Evolutionary conservation across 352 stramenopile species (phyloP), one percentile per base, ranked within the genome.

Genomic region (Plasmopara halstedii): DNA sequence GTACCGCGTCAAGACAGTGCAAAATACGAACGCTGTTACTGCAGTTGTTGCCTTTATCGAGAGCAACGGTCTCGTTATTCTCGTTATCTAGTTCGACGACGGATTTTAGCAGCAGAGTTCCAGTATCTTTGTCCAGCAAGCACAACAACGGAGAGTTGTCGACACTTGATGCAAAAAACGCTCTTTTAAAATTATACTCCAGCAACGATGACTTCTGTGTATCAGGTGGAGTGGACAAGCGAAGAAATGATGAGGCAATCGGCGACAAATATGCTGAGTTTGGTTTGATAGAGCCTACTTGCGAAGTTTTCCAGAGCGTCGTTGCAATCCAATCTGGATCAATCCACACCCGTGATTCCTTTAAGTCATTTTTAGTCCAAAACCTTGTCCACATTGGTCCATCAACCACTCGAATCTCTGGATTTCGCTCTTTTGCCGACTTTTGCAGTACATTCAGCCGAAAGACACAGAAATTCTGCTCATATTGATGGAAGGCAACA

Each of bases 391-490:
- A 79, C 21, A 49, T 73, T 11, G 56, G 46, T 22, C 58, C 58
- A 46, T 77, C 65, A 19, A 79, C 64, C 10, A 77, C 46, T 32
- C 42, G 50, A 6, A 80, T 59, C 2, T 53, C 15, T n/a, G 52
- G 31, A 19, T 40, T 52, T 21, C 49, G 31, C 6, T 21, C 36
- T 13, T 34, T 43, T 13, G 29, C 42, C 4, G n/a, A 8, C n/a
- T 35, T 46, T 13, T 40, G 17, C n/a, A 57, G 42, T 13, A 29
- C 21, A 22, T 48, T 55, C 43, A 85, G 50, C 13, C 56, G 42
- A 40, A 73, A 89, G 7, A 82, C 66, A 27, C 53, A 59, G 59
- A 85, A 89, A 4, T 53, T 62, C 29, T 64, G 59, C 15, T 80
- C 59, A 40, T 49, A 53, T 6, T 44, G 46, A 56, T 89, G 68